Evolutionary conservation across 1,139 yeast species (phyloP), one percentile per base, ranked within the genome.

Genomic region (Saccharomyces hybrid): DNA sequence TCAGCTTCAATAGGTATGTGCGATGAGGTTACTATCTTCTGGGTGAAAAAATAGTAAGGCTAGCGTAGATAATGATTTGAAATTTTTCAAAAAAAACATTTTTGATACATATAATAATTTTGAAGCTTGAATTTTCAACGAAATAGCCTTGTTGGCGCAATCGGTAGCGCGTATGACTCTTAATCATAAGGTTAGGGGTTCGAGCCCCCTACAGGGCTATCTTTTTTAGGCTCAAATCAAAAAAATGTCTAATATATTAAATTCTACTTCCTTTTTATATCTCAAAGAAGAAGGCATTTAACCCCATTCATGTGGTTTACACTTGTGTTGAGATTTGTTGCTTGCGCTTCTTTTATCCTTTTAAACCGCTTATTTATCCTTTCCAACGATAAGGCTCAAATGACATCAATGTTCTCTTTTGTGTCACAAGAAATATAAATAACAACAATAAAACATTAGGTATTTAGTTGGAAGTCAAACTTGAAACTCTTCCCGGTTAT

Each of bases 131-230:
- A 9, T 38, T 5, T 19, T 5, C 44, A 38, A 38, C 5, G 9
- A 38, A 16, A 5, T 49, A 55, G 75, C 75, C 75, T 72, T 71
- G 75, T 71, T 72, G 75, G 75, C 75, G 75, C 75, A 72, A 72
- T 72, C 75, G 75, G 75, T 72, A 72, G 75, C 75, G 75, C 75
- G 73, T 71, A 68, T 70, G 75, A 72, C 75, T 72, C 75, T 72
- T 72, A 72, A 72, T 72, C 75, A 70, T 68, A 71, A 71, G 75
- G 75, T 70, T 71, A 71, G 72, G 75, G 75, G 75, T 71, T 72
- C 75, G 75, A 72, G 72, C 75, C 75, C 75, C 75, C 73, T 72
- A 71, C 73, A 67, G 75, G 74, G 75, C 75, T 69, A 57, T 51
- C 57, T 57, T 62, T 59, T 55, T 63, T 14, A n/a, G 11, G 8